Evolutionary conservation across 768 basidiomycete species (phyloP).

Genomic region (Calocera viscosa): DNA sequence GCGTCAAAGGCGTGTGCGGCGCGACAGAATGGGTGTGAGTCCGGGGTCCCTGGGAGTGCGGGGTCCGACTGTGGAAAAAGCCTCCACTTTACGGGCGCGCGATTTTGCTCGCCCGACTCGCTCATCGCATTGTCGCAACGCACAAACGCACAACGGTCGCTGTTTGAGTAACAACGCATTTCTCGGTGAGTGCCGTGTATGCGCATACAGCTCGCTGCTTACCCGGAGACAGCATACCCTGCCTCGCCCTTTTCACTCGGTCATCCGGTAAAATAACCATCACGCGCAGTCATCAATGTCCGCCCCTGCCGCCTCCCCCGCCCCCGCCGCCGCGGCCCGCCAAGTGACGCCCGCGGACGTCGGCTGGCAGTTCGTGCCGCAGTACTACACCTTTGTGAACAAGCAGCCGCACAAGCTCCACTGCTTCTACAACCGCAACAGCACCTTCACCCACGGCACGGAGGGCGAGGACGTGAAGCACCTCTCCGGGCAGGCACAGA

Average conservation of each 20-base stretch:
- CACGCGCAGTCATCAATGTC: background rate
- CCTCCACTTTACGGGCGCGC: too few species aligned
- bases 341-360: constrained; percentile 55
- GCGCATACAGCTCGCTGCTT: too few species aligned
- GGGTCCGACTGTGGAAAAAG: too few species aligned
- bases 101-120: too few species aligned
- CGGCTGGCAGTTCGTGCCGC: constrained; percentile 98
- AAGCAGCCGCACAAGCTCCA: constrained; percentile 93
- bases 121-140: too few species aligned
- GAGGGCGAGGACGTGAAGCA: constrained; percentile 89
- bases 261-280: background rate
- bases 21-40: too few species aligned
- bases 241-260: background rate
- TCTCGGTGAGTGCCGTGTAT: too few species aligned
- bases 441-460: constrained; percentile 91
- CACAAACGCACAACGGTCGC: too few species aligned
- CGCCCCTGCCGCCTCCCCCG: constrained; percentile 1
- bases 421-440: constrained; percentile 97
- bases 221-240: constrained; percentile 5
- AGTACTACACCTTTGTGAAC: constrained; percentile 99
- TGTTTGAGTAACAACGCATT: too few species aligned
- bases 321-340: constrained; percentile 14
- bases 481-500: constrained; percentile 93
- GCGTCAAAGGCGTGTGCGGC: too few species aligned
- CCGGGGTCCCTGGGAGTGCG: too few species aligned